Conservation (phyloP, 2,329 filamentous ascomycete genomes). For the Penicillium capsulatum region DNA sequence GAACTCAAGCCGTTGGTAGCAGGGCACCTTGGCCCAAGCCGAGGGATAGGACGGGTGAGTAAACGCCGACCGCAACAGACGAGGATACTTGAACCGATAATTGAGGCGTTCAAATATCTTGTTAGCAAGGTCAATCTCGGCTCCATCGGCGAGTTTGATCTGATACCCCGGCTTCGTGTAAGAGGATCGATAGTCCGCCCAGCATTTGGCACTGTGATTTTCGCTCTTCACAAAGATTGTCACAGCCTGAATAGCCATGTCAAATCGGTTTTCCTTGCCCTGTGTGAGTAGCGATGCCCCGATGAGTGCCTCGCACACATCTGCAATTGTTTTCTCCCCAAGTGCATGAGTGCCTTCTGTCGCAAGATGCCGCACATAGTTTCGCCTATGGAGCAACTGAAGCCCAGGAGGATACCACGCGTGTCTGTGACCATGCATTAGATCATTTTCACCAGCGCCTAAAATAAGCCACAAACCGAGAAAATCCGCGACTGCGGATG, state of each 20-base stretch:
- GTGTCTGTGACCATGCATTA: slow-evolving; percentile 37
- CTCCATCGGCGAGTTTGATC: slow-evolving; percentile 55
- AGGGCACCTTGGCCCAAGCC: slow-evolving; percentile 72
- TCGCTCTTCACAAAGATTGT: slow-evolving; percentile 60
- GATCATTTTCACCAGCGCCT: too few relatives aligned
- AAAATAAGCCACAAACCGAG: slow-evolving; percentile 48
- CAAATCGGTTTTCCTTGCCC: slow-evolving; percentile 49
- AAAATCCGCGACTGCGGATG: slow-evolving; percentile 78
- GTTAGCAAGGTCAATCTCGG: slow-evolving; percentile 63
- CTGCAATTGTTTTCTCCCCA: slow-evolving; percentile 84
- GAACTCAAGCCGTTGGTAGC: slow-evolving; percentile 89
- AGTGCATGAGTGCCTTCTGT: slow-evolving; percentile 57
- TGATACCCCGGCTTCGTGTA: slow-evolving; percentile 73
- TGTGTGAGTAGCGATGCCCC: slow-evolving; percentile 69
- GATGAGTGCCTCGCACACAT: slow-evolving; percentile 91
- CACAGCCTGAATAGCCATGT: slow-evolving; percentile 58
- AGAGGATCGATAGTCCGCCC: slow-evolving; percentile 65
- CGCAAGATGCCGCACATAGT: slow-evolving; percentile 47
- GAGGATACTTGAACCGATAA: slow-evolving; percentile 69
- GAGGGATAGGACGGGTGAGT: slow-evolving; percentile 78
- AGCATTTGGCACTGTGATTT: slow-evolving; percentile 66
- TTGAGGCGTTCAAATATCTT: slow-evolving; percentile 58
- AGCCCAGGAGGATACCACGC: slow-evolving; percentile 86
- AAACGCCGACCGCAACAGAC: slow-evolving; percentile 77
- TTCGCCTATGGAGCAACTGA: slow-evolving; percentile 68